Evolutionary conservation across 2,329 filamentous ascomycete species (phyloP), one percentile per base, ranked within the genome.

Genomic region (Ceratocystis albifundus): DNA sequence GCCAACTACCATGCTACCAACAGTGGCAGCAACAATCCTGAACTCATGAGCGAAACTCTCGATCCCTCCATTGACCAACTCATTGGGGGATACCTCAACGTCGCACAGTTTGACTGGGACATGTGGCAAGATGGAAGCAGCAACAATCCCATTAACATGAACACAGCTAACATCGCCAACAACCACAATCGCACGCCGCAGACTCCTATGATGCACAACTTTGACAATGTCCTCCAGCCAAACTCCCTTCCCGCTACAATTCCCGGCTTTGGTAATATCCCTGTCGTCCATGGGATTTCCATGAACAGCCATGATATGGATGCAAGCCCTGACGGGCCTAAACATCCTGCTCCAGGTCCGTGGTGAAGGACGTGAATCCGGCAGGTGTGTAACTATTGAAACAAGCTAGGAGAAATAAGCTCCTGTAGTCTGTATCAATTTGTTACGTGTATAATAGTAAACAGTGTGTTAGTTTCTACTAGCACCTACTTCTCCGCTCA

Each of bases 21-120:
- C 28, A 53, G n/a, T 45, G 30, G 22, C 41, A 61, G 48, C 64
- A 46, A 25, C 20, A 45, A 45, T 15, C n/a, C 46, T 28, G 22
- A 22, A 5, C 59, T 50, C 32, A 61, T 64, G 0, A 57, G 50
- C 3, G 62, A 65, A 41, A 59, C 55, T 20, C 65, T 67, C 41
- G 65, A 67, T 69, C 68, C n/a, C 72, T 73, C 65, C 48, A 69
- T 80, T n/a, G 78, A 81, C 59, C 75, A 78, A 15, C 76, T 80
- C 44, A 68, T 81, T 50, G 75, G 75, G 17, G 75, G 75, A 0
- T 79, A 78, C 65, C 69, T 80, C 20, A 79, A 82, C 68, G 72
- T 76, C 4, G 74, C 75, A 8, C 70, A 73, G 2, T 70, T 80
- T 17, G 78, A 80, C 62, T 80, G 79, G 76, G 79, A 80, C 65